Conservation (phyloP, 2,329 filamentous ascomycete genomes). For the Zymoseptoria ardabiliae region DNA sequence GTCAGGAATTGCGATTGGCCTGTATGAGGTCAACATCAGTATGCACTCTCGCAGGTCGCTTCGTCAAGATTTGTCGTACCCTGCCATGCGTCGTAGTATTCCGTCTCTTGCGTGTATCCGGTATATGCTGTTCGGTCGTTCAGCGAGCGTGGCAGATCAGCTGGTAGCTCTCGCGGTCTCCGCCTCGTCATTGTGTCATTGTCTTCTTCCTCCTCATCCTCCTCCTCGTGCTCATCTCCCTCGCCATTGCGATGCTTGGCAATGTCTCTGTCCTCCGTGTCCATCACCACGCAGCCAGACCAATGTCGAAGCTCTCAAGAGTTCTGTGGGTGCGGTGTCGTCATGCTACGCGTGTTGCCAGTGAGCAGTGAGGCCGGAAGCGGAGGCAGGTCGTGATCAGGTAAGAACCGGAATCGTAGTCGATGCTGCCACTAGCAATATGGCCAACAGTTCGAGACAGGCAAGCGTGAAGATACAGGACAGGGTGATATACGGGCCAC, state of each 20-base stretch:
- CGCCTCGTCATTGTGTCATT: conserved; percentile 30
- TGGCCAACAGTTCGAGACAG: neutral
- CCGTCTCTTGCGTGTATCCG: conserved; percentile 69
- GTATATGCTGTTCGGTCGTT: conserved; percentile 73
- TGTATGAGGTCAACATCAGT: conserved; percentile 33
- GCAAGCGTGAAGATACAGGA: neutral
- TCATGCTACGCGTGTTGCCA: neutral
- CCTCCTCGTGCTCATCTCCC: conserved; percentile 3
- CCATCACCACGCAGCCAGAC: conserved; percentile 9
- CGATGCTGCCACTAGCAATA: neutral
- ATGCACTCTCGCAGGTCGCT: neutral
- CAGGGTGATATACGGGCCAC: neutral
- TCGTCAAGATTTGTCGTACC: conserved; percentile 48
- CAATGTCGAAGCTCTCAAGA: neutral
- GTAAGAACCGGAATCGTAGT: neutral
- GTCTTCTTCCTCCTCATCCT: conserved; percentile 15
- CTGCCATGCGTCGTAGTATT: conserved; percentile 99
- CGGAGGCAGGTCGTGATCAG: neutral
- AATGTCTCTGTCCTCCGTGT: conserved; percentile 9
- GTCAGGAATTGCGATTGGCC: conserved; percentile 94
- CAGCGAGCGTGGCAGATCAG: conserved; percentile 82
- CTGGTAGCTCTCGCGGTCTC: conserved; percentile 53
- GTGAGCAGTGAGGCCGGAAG: too few species aligned
- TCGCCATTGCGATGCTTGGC: conserved; percentile 5
- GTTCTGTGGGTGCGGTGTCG: neutral